A percentile compares a stretch with the other conserved stretches of the same genome.
Conservation (phyloP, 441 rosid genomes). For the Erysimum cheiri region DNA sequence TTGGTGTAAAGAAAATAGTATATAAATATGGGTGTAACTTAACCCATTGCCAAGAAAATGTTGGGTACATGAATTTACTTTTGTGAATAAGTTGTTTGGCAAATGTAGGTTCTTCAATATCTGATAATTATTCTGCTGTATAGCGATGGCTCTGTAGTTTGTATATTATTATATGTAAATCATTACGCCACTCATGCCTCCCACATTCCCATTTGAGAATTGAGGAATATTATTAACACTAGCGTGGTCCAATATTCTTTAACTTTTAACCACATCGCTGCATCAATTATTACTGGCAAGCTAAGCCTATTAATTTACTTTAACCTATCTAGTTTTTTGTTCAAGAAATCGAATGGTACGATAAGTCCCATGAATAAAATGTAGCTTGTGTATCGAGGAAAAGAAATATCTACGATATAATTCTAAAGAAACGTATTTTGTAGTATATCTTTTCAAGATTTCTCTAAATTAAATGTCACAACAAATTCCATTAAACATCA, state of each 20-base stretch:
- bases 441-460: not conserved
- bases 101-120: conserved; percentile 22
- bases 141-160: conserved; percentile 4
- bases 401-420: not conserved
- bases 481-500: conserved; percentile 15
- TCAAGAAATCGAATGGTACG: not conserved
- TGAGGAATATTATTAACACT: conserved; percentile 30
- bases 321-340: not conserved
- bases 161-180: conserved; percentile 36
- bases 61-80: conserved; percentile 14
- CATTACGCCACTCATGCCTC: conserved; percentile 45
- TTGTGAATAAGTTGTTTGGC: not conserved
- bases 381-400: not conserved
- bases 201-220: conserved; percentile 42
- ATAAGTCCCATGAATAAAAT: conserved; percentile 5
- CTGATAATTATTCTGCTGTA: conserved; percentile 14
- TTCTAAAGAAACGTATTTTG: too few species aligned
- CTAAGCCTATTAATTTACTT: conserved; percentile 40
- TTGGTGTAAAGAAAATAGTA: too few species aligned
- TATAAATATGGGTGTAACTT: too few species aligned
- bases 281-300: conserved; percentile 41
- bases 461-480: conserved; percentile 19
- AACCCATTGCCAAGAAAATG: not conserved
- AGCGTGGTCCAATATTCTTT: conserved; percentile 43
- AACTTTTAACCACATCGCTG: conserved; percentile 38